Evolutionary conservation across 2,329 filamentous ascomycete species (phyloP), one percentile per base, ranked within the genome.

Genomic region (Metarhizium robertsii): DNA sequence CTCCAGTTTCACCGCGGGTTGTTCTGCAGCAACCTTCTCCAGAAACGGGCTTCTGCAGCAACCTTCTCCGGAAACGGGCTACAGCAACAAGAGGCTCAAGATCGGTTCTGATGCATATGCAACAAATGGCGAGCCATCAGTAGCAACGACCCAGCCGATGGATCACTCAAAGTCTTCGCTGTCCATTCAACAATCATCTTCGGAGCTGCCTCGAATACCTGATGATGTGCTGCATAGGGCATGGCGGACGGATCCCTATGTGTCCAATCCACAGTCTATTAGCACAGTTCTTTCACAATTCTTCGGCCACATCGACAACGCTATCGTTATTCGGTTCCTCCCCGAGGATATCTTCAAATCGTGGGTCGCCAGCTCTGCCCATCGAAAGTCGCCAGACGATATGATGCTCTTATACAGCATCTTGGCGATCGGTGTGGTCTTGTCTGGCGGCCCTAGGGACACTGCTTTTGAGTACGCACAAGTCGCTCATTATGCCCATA

Each of bases 241-340:
- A 16, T 82, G 79, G 79, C 71, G 74, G 63, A 69, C 74, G 50
- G 76, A 81, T 55, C 71, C 75, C 61, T 80, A 75, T 55, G 69
- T 74, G 13, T 71, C 70, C 43, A 70, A 77, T 59, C 68, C 71
- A 55, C 68, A 70, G 58, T 72, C 69, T 52, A 71, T 74, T 55
- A 69, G 59, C 52, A 66, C 65, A 42, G 70, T 70, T 49, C 64
- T 75, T 34, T 66, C 71, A n/a, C 69, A 73, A 52, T 76, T 76
- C 61, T 75, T 76, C 58, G 62, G 67, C 56, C 71, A 73, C 51
- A 67, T 71, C 52, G 71, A 75, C 58, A 71, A 68, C 60, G 69
- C 70, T 38, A 71, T 72, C 62, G 66, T 75, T 42, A 65, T 75
- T 53, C 70, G 67, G 40, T 72, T 76, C 58, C 64, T 76, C 54